These are phyloP conservation scores for Choiromyces venosus DNA, from an alignment of 495 filamentous ascomycete species.

Conservation along the genomic window DNA sequence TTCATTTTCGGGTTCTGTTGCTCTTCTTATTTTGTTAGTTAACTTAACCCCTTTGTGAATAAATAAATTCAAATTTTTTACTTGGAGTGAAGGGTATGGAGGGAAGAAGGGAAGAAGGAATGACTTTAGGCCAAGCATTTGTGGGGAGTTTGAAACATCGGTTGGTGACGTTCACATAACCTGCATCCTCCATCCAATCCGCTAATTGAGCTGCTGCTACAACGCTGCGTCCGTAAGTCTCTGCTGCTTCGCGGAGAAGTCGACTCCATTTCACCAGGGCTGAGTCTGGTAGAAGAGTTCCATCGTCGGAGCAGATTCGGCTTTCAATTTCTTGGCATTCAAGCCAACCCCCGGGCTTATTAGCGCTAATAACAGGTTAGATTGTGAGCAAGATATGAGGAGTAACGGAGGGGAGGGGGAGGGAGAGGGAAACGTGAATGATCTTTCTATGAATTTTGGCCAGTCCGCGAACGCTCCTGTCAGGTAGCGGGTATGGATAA, in stretches of 20 bases:
- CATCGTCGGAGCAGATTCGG: conserved; percentile 17
- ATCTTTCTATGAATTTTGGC: conserved; percentile 26
- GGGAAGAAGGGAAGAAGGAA: neutral
- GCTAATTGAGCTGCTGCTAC: conserved; percentile 17
- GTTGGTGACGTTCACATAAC: conserved; percentile 23
- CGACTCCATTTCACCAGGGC: conserved; percentile 6
- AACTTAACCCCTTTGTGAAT: neutral
- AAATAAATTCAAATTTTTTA: neutral
- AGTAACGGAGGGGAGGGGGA: neutral
- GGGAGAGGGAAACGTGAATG: conserved; percentile 5
- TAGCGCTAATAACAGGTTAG: conserved; percentile 9
- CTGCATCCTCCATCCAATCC: conserved; percentile 19
- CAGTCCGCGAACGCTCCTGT: conserved; percentile 41
- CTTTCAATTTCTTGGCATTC: conserved; percentile 33
- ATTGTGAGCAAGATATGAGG: neutral
- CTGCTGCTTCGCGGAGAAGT: conserved; percentile 15
- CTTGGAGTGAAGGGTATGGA: neutral
- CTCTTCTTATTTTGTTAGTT: neutral
- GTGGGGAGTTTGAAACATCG: conserved; percentile 13
- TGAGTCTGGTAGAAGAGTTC: conserved; percentile 13
- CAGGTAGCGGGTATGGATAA: conserved; percentile 44
- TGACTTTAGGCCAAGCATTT: conserved; percentile 26
- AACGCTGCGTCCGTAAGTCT: conserved; percentile 16
- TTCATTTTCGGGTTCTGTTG: conserved; percentile 31
- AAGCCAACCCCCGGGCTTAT: conserved; percentile 27